Base-by-base conservation (phyloP, 179 eudicot genomes). In the Sideroxylon spinosum region DNA sequence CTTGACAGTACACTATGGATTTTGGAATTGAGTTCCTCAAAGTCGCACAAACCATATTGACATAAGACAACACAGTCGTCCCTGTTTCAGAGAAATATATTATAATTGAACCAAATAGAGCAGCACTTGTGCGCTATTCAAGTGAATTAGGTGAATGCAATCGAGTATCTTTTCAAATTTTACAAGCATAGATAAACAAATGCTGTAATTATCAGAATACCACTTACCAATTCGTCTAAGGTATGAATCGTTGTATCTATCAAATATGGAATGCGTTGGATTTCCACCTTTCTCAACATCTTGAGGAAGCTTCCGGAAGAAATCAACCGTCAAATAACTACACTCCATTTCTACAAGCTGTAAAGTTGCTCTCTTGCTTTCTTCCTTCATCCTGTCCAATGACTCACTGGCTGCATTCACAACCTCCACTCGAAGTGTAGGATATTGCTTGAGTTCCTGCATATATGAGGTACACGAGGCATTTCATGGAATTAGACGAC, bases 281-380 rank as follows among this genome's bases (percentile, higher is more conserved):
- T 93, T 93, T 81, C 98, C 98, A 57, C 98, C 98, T 90, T 94
- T 93, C 88, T 93, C 98, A 44, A 87, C 85, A 84, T 93, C 98
- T 82, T 92, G 97, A 59, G 97, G 98, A 83, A 93, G 98, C 90
- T 93, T 93, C 76, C 98, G 85, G 82, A 93, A 93, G 82, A 93
- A 93, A 44, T 93, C 98, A 46, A 93, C 97, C 6, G 98, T 93
- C 70, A 93, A 78, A 71, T 94, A 94, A 79, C 92, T 90, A 68
- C 79, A 88, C 80, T 94, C 98, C 98, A 94, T 94, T 48, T 94
- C 98, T 10, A 94, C 96, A 46, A 94, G 91, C 86, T 89, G 97
- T 44, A 92, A 44, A 29, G 96, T 91, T 14, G 97, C 96, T 82
- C 66, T 90, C 88, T 83, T 90, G 91, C 98, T 94, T 80, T 92